Conservation (phyloP, 78 protist genomes). For the Pelomyxa schiedti region DNA sequence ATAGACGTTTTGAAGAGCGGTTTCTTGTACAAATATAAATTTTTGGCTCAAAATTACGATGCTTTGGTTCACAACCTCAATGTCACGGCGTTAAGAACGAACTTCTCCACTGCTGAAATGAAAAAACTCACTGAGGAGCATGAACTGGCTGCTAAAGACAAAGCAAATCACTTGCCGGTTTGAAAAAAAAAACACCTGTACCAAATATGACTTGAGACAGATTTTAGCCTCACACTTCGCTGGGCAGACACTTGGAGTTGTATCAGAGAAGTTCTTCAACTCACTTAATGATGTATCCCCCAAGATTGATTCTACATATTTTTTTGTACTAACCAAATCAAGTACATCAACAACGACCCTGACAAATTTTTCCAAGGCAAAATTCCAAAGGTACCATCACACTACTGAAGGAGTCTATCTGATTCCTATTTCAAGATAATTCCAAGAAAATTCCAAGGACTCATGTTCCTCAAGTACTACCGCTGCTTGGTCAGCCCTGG, state of each 20-base stretch:
- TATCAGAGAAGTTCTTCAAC: background rate
- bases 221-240: too few species aligned
- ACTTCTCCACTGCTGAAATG: background rate
- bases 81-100: too few species aligned
- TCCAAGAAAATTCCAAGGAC: slow-evolving; percentile 33
- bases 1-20: slow-evolving; percentile 56
- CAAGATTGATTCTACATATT: background rate
- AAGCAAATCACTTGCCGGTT: background rate
- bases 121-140: background rate
- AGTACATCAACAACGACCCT: slow-evolving; percentile 30
- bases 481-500: slow-evolving; percentile 64
- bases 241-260: background rate
- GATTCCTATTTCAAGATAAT: slow-evolving; percentile 20
- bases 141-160: background rate
- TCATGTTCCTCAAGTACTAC: slow-evolving; percentile 58
- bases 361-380: slow-evolving; percentile 9
- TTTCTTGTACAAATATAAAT: slow-evolving; percentile 33
- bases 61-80: slow-evolving; percentile 11
- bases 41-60: slow-evolving; percentile 47
- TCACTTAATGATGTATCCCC: background rate
- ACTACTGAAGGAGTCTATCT: background rate
- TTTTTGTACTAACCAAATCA: background rate
- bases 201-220: too few species aligned
- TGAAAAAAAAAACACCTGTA: background rate
- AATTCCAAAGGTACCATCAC: too few species aligned